Evolutionary conservation across 192 early-diverging fungal genomes (phyloP).

Genomic region (Podila minutissima): DNA sequence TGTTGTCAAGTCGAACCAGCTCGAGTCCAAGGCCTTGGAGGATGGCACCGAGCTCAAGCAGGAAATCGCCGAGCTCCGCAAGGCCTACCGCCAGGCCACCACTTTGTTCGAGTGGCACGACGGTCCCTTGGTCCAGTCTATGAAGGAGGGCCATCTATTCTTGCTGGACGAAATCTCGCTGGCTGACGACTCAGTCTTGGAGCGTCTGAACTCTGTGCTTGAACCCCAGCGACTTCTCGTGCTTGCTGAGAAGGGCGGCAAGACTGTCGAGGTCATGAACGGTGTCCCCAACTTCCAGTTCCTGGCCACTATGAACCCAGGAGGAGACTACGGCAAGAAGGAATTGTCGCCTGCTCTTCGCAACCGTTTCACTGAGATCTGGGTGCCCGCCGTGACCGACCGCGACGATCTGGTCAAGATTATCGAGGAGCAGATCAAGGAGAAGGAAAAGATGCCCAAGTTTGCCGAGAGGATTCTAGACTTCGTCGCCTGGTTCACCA

Average conservation of each 20-base stretch:
- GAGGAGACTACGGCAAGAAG: constrained; percentile 99
- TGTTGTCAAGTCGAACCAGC: constrained; percentile 27
- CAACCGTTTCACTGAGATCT: constrained; percentile 98
- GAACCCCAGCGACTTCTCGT: constrained; percentile 88
- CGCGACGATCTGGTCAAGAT: constrained; percentile 77
- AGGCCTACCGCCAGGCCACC: constrained; percentile 52
- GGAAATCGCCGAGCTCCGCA: constrained; percentile 27
- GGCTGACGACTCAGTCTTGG: constrained; percentile 98
- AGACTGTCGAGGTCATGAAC: constrained; percentile 74
- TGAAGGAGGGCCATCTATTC: constrained; percentile 89
- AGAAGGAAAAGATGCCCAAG: constrained; percentile 37
- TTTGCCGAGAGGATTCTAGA: constrained; percentile 75
- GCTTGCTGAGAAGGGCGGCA: constrained; percentile 90
- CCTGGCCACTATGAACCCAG: constrained; percentile 99
- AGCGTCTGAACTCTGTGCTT: constrained; percentile 94
- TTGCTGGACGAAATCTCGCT: constrained; percentile 98
- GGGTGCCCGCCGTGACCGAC: constrained; percentile 91
- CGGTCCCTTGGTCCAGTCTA: constrained; percentile 91
- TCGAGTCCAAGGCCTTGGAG: constrained; percentile 21
- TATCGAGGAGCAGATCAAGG: constrained; percentile 62
- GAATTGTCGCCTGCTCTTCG: constrained; percentile 96
- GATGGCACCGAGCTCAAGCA: constrained; percentile 32
- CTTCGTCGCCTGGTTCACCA: constrained; percentile 85
- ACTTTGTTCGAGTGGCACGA: constrained; percentile 97
- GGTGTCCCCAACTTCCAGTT: constrained; percentile 85